Evolutionary conservation across 306 rosid genomes (phyloP).

Genomic region (Pterocarpus santalinus): DNA sequence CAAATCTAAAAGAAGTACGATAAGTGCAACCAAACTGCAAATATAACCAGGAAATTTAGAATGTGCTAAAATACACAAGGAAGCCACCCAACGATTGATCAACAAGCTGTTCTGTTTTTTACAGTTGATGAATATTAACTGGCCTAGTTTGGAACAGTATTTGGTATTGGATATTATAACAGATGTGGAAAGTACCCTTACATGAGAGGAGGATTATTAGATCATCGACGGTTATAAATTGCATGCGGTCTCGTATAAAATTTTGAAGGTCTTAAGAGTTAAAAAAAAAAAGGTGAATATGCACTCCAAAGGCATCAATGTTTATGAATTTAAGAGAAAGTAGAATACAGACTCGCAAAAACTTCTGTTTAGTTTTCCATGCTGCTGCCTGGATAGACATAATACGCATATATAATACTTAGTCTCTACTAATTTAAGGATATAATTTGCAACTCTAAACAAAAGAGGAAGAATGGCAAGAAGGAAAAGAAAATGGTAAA

Average conservation of each 20-base stretch:
- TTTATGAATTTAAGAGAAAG: neutral
- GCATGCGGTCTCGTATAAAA: neutral
- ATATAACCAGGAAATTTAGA: neutral
- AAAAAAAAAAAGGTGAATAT: neutral
- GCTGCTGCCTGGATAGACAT: no score
- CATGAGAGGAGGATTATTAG: neutral
- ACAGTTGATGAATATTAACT: neutral
- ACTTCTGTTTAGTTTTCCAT: no score
- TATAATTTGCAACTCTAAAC: neutral
- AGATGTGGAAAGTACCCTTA: neutral
- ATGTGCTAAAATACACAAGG: neutral
- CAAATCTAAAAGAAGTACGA: slow-evolving; percentile 8
- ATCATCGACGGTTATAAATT: neutral
- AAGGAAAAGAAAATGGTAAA: neutral
- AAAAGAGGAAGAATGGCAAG: neutral
- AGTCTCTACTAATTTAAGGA: neutral
- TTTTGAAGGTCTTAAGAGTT: neutral
- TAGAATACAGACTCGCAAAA: no score
- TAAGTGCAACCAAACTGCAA: neutral
- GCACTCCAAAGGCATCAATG: neutral
- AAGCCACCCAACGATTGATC: neutral
- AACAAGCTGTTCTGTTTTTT: neutral
- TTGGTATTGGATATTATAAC: neutral
- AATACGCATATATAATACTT: no score
- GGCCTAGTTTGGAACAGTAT: neutral